Evolutionary conservation across 352 stramenopile genomes (phyloP), one percentile per base, ranked within the genome.

Genomic region (Phytophthora megakarya): DNA sequence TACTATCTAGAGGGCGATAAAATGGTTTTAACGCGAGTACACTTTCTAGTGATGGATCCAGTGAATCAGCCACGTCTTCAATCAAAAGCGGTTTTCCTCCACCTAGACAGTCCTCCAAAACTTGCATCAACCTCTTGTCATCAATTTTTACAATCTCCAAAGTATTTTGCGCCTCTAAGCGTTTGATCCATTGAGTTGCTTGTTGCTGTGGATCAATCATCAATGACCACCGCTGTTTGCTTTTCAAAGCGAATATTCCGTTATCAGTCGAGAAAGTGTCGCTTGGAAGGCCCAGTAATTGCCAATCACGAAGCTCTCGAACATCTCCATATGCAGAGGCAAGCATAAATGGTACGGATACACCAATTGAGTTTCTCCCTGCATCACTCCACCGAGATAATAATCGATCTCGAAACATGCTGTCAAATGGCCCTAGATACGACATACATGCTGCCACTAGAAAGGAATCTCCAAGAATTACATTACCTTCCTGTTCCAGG

Each of bases 121-220:
- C 44, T 19, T 71, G 47, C 23, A 84, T 65, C 11, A 93, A 49
- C 3, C 44, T 16, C 11, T 51, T 75, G 26, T 88, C 80, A 19
- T 76, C 76, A 21, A 65, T 72, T 67, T 97, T 95, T 21, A 92
- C 72, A 8, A 77, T 78, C 52, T 96, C 81, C 3, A 98, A 61
- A 1, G 72, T 55, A 48, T 89, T 73, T 8, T 21, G 37, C 2
- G 65, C 43, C 56, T 98, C 93, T 39, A 97, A 74, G 4, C 89
- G 90, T 32, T 95, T 90, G 16, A 98, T 88, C 93, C 93, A 98
- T 35, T 90, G 80, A 38, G 88, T 96, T 2, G 90, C 93, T 74
- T 98, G 93, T 15, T 95, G 88, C 65, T 98, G 93, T 2, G 94
- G 93, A 58, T 98, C 94, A 58, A 98, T 98, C 70, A 98, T 86